phyloP scores from a whole-genome alignment of 257 asterid species.

The Scutellaria minor region DNA sequence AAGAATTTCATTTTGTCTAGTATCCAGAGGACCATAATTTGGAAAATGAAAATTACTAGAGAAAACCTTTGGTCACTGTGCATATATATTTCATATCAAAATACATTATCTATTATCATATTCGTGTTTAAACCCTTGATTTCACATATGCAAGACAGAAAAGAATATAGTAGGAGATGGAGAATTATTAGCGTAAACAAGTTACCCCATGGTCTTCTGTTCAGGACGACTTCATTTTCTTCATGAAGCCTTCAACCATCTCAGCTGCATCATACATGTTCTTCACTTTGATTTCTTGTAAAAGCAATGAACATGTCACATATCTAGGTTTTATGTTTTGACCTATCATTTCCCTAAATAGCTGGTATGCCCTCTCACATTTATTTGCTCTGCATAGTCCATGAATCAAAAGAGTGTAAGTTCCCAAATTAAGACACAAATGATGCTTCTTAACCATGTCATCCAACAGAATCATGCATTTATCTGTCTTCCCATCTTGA shows the following conservation, averaged over 20 bases:
- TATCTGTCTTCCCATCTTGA: constrained; percentile 32
- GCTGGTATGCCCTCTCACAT: constrained; percentile 62
- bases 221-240: constrained; percentile 65
- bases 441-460: constrained; percentile 34
- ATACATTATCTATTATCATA: neutral
- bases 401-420: constrained; percentile 78
- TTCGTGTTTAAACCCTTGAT: neutral
- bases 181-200: neutral
- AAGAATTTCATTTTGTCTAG: neutral
- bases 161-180: neutral
- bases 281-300: constrained; percentile 58
- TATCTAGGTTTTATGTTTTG: constrained; percentile 78
- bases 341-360: constrained; percentile 66
- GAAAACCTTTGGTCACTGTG: neutral
- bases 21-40: neutral
- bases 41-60: neutral
- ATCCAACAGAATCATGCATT: constrained; percentile 26
- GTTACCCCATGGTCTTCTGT: constrained; percentile 28
- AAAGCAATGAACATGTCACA: constrained; percentile 69
- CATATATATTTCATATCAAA: neutral
- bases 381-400: constrained; percentile 73
- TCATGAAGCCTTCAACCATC: constrained; percentile 44
- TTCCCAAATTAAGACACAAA: constrained; percentile 65
- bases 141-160: constrained; percentile 10
- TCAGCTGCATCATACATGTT: constrained; percentile 69